These are phyloP conservation scores for Quercus lobata DNA, from an alignment of 331 rosid species.

Conservation along the genomic window DNA sequence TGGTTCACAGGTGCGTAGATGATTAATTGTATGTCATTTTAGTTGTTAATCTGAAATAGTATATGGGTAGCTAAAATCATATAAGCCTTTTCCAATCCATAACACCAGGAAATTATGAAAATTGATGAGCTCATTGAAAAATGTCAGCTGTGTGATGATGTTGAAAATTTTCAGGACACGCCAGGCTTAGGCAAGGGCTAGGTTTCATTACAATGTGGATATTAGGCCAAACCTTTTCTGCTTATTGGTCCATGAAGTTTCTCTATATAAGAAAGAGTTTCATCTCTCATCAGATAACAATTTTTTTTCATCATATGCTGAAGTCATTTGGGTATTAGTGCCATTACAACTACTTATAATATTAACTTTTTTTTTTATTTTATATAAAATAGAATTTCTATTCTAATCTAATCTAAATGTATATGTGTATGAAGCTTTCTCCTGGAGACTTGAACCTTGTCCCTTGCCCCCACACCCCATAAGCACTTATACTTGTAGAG, in stretches of 20 bases:
- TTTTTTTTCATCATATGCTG: not conserved
- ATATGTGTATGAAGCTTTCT: no score
- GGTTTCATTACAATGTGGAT: not conserved
- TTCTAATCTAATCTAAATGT: no score
- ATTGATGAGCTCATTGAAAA: not conserved
- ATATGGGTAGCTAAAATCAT: not conserved
- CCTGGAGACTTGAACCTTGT: no score
- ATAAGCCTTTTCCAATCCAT: not conserved
- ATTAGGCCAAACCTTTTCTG: not conserved
- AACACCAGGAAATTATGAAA: not conserved
- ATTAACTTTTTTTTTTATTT: not conserved
- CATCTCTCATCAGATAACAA: not conserved
- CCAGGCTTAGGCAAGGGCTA: not conserved
- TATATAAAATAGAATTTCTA: no score
- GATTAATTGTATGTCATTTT: slow-evolving; percentile 3
- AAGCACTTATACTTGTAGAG: no score
- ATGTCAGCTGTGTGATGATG: not conserved
- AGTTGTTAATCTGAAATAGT: not conserved
- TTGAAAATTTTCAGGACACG: not conserved
- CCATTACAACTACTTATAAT: not conserved
- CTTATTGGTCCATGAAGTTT: not conserved
- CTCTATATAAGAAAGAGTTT: not conserved
- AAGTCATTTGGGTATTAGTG: not conserved
- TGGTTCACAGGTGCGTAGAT: slow-evolving; percentile 67
- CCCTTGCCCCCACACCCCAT: no score